Evolutionary conservation across 164 flowering plant species (phyloP), one percentile per base, ranked within the genome.

Genomic region (Chimonanthus salicifolius): DNA sequence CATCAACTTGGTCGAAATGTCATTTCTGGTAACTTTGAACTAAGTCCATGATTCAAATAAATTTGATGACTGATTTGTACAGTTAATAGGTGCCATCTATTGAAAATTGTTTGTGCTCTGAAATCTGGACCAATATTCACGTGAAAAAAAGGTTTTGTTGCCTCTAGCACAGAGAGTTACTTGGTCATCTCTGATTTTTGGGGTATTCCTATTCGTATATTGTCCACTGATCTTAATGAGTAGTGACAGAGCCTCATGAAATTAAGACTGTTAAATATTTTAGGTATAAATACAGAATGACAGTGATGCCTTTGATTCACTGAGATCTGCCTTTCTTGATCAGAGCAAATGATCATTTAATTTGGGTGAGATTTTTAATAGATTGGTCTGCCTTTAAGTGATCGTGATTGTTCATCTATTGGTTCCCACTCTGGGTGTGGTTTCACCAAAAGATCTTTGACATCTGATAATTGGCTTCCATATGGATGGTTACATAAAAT

Each of bases 11-110:
- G 99, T 91, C 94, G 64, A 90, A 77, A 79, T 81, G 94, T 77
- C 99, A 93, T 84, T 95, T 93, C 88, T 95, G 99, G 98, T 95
- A 86, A 74, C 72, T 75, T 69, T 48, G 18, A 51, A 74, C 74
- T 80, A 43, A 50, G 7, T 46, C 33, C 21, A 7, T 63, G 43
- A 54, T 54, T 54, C 66, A 33, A 63, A 33, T 9, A 44, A 63
- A 63, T 33, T 6, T 63, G 66, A 10, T 13, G 6, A 8, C 66
- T 18, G 18, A 13, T 45, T 3, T 66, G 9, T 44, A 44, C 46
- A 33, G 2, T 7, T 10, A 45, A 43, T 15, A 10, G 47, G 44
- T 10, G 11, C 49, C 16, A 46, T 66, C 68, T 66, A 5, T 44
- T 11, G 47, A 15, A 45, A 44, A 5, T 10, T 65, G 16, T 10